Evolutionary conservation across 352 stramenopile genomes (phyloP), one percentile per base, ranked within the genome.

Genomic region (Globisporangium lucens): DNA sequence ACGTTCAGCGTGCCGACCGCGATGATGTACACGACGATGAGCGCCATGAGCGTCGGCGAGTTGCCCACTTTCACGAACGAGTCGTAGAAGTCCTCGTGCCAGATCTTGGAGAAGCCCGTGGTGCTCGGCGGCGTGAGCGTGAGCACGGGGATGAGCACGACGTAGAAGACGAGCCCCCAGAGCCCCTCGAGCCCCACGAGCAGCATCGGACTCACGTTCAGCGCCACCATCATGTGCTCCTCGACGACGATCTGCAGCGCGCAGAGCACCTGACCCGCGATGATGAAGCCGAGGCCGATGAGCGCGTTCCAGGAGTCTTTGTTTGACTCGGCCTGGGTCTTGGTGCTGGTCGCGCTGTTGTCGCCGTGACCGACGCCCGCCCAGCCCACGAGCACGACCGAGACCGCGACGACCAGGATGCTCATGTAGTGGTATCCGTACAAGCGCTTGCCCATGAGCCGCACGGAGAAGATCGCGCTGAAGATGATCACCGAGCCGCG

Each of bases 401-500:
- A 82, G 58, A 93, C 69, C 53, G 88, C 82, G 51, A 94, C 87
- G 56, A 92, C 61, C 49, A 78, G 58, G 67, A 97, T 96, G 72
- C 87, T 94, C 15, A 76, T 79, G 73, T 93, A 95, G 71, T 97
- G 90, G 75, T 94, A 97, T 4, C 66, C 81, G 55, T 90, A 89
- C 24, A 95, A 75, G 24, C 74, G 87, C 73, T 93, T 95, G 65
- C 80, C 77, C 77, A 97, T 92, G 69, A 96, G 82, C 10, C 78
- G 63, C 35, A 97, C 83, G 46, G 87, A 95, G 62, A 97, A 85
- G 66, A 96, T 78, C 38, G 85, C 90, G 35, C 86, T 96, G 71
- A 97, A 97, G 69, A 97, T 92, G 71, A 97, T 94, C 68, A 97
- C 89, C 4, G 89, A 94, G 58, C 89, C 89, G 57, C 90, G 85